Percentiles rank a stretch among this genome's conserved stretches.
These are phyloP conservation scores for Yarrowia sp. DNA, from an alignment of 805 yeast species.

Conservation along the genomic window DNA sequence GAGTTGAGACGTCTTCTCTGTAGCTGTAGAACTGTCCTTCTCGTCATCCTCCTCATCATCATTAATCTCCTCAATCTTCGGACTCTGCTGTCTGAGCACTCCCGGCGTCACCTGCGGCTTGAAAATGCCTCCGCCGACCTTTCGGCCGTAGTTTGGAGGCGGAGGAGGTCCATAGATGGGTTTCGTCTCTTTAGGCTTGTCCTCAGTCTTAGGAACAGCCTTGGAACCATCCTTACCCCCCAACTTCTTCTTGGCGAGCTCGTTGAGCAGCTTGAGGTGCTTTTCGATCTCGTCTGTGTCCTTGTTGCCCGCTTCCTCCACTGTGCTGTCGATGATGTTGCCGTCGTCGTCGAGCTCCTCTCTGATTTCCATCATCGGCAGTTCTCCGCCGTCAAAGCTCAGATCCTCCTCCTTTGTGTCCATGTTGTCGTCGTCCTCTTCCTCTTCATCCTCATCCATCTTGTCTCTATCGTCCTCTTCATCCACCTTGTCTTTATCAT, in stretches of 20 bases:
- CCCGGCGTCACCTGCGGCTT: background rate
- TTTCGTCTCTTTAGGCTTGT: background rate
- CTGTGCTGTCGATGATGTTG: conserved; percentile 51
- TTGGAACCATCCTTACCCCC: background rate
- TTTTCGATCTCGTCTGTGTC: conserved; percentile 9
- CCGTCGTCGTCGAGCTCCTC: conserved; percentile 87
- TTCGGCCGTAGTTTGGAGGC: background rate
- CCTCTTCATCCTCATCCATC: background rate
- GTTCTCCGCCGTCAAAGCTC: conserved; percentile 39
- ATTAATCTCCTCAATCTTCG: background rate
- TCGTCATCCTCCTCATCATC: background rate
- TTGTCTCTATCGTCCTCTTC: background rate
- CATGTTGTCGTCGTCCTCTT: conserved; percentile 44
- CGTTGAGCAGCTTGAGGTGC: background rate
- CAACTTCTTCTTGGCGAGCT: conserved; percentile 5
- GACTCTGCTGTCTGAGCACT: background rate
- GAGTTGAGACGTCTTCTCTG: background rate
- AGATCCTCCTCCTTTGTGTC: background rate
- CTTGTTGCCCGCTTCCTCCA: conserved; percentile 39
- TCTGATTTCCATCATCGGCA: conserved; percentile 76
- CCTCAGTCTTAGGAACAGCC: too few relatives aligned
- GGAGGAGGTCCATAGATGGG: conserved; percentile 7
- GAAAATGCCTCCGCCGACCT: conserved; percentile 2
- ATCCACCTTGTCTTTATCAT: background rate
- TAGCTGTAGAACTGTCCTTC: too few relatives aligned